These are phyloP conservation scores for Eucalyptus marginata DNA, from an alignment of 345 rosid genomes.

Conservation along the genomic window DNA sequence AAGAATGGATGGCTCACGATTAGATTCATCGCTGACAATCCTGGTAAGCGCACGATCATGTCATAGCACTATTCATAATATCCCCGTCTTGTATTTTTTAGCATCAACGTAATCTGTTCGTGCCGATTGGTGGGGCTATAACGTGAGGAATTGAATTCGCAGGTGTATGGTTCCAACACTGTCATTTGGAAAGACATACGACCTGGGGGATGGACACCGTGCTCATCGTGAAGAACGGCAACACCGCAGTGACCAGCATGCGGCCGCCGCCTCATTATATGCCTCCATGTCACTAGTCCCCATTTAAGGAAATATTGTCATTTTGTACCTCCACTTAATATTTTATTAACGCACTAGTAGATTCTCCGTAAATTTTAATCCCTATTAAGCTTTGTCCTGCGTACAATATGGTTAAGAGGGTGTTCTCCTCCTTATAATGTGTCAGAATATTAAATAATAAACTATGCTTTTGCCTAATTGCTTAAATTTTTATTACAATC, in stretches of 20 bases:
- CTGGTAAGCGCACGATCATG: slow-evolving; percentile 1
- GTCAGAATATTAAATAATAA: no score
- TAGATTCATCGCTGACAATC: slow-evolving; percentile 16
- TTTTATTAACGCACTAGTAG: not conserved
- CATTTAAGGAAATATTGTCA: not conserved
- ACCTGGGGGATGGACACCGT: slow-evolving; percentile 5
- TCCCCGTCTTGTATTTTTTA: not conserved
- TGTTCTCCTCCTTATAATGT: not conserved
- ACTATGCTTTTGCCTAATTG: no score
- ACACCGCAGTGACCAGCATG: not conserved
- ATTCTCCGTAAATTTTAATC: not conserved
- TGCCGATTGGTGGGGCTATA: not conserved
- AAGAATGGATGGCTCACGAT: slow-evolving; percentile 16
- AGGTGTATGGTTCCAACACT: not conserved
- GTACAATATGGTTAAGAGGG: not conserved
- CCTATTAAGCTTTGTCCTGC: not conserved
- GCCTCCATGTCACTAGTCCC: not conserved
- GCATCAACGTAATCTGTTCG: not conserved
- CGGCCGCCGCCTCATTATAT: not conserved
- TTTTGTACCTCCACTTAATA: not conserved
- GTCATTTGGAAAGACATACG: not conserved
- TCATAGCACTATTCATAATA: not conserved
- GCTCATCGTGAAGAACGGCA: not conserved
- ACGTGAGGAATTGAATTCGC: not conserved
- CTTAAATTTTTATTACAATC: no score